A percentile compares a stretch with the other conserved stretches of the same genome.
Conservation (phyloP, 768 basidiomycete genomes). For the Suillus placidus region DNA sequence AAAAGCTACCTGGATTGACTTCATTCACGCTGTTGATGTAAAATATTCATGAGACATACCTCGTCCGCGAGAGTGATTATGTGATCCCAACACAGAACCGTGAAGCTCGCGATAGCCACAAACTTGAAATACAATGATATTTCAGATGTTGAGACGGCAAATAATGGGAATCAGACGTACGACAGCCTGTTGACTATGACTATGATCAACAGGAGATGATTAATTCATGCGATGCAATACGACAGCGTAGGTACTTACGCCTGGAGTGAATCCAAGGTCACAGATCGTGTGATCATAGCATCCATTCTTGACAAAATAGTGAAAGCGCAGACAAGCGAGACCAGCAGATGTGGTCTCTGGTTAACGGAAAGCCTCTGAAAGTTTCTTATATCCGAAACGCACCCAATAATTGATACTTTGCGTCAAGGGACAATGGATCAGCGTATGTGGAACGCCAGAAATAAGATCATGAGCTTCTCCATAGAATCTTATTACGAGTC, state of each 20-base stretch:
- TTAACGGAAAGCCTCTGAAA: neutral
- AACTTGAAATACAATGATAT: constrained; percentile 34
- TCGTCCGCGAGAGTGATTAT: constrained; percentile 36
- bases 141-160: neutral
- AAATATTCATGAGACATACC: constrained; percentile 19
- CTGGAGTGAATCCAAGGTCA: neutral
- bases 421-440: neutral
- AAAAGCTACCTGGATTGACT: constrained; percentile 28
- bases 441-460: neutral
- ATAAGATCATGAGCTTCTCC: neutral
- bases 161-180: neutral
- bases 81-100: constrained; percentile 48
- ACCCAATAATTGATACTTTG: neutral
- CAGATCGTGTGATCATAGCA: neutral
- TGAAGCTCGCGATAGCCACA: constrained; percentile 52
- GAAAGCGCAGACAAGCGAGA: neutral
- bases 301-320: neutral
- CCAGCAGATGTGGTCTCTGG: neutral
- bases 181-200: constrained; percentile 3
- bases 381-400: neutral
- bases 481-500: neutral
- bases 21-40: neutral
- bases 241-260: neutral
- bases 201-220: neutral
- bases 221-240: neutral